phyloP scores from a whole-genome alignment of 768 basidiomycete genomes.

The Lactifluus pinguis region DNA sequence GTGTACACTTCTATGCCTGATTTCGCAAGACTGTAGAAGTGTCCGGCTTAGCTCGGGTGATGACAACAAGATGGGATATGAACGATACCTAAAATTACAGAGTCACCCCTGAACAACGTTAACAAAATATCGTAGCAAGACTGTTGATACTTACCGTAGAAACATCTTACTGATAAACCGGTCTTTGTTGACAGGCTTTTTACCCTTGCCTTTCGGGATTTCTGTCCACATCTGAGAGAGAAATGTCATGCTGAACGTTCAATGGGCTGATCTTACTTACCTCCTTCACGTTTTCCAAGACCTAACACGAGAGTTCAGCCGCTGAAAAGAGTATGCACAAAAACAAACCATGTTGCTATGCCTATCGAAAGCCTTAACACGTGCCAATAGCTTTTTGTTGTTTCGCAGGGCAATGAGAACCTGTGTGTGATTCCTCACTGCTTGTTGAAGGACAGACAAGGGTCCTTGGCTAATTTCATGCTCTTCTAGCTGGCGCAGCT shows the following conservation, averaged over 20 bases:
- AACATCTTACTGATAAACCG: constrained; percentile 99
- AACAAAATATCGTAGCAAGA: constrained; percentile 13
- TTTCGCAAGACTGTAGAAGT: constrained; percentile 57
- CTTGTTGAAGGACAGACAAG: constrained; percentile 90
- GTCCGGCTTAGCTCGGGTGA: constrained; percentile 24
- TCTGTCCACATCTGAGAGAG: constrained; percentile 93
- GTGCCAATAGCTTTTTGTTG: constrained; percentile 93
- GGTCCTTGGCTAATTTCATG: constrained; percentile 99
- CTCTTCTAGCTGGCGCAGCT: constrained; percentile 92
- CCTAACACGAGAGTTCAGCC: constrained; percentile 36
- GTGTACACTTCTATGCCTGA: constrained; percentile 35
- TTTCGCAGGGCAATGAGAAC: constrained; percentile 95
- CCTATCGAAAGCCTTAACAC: constrained; percentile 97
- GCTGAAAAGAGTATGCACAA: neutral
- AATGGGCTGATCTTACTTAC: constrained; percentile 28
- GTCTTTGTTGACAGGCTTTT: constrained; percentile 98
- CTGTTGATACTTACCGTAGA: constrained; percentile 49
- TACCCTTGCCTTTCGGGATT: constrained; percentile 93
- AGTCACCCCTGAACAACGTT: constrained; percentile 65
- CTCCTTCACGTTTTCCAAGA: constrained; percentile 97
- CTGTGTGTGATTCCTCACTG: constrained; percentile 95
- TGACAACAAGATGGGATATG: constrained; percentile 21
- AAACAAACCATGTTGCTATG: constrained; percentile 92
- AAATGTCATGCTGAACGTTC: neutral
- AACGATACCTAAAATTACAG: constrained; percentile 81